phyloP scores from a whole-genome alignment of 164 flowering plant species.

The Piper betle region DNA sequence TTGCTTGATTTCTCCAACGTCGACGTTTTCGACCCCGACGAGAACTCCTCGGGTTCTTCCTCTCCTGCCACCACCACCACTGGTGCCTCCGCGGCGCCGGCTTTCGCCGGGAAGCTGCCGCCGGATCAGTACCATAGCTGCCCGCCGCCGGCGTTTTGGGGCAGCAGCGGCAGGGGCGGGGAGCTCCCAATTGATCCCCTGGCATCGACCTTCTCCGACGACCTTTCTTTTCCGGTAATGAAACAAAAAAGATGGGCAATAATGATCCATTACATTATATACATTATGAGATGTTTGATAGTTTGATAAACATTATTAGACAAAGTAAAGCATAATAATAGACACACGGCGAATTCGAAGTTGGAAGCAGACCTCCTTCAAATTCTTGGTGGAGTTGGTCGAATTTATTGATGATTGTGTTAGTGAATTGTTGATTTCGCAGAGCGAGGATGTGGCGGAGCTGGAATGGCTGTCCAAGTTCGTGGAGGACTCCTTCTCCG shows the following conservation, averaged over 20 bases:
- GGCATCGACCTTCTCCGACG: slow-evolving; percentile 23
- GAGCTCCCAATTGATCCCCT: neutral
- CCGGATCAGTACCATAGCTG: neutral
- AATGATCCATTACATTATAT: no score
- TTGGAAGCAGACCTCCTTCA: no score
- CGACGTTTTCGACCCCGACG: slow-evolving; percentile 13
- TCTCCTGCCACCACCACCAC: slow-evolving; percentile 4
- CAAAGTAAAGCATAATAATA: no score
- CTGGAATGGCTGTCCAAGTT: slow-evolving; percentile 66
- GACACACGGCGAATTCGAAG: no score
- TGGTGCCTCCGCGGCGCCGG: slow-evolving; percentile 1
- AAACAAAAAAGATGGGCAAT: no score
- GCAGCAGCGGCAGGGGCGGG: slow-evolving; percentile 1
- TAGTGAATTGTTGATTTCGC: neutral
- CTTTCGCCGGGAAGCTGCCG: no score
- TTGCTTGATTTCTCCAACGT: slow-evolving; percentile 37
- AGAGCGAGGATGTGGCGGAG: slow-evolving; percentile 50
- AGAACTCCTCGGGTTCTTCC: slow-evolving; percentile 12
- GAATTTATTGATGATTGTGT: neutral
- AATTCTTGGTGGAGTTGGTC: no score
- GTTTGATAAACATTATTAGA: no score
- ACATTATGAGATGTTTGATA: no score
- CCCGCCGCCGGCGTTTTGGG: neutral
- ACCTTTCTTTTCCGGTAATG: slow-evolving; percentile 33
- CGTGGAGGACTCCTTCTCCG: slow-evolving; percentile 45